Base-by-base conservation (phyloP, 495 filamentous ascomycete species). In the Penicillium atrosanguineum region DNA sequence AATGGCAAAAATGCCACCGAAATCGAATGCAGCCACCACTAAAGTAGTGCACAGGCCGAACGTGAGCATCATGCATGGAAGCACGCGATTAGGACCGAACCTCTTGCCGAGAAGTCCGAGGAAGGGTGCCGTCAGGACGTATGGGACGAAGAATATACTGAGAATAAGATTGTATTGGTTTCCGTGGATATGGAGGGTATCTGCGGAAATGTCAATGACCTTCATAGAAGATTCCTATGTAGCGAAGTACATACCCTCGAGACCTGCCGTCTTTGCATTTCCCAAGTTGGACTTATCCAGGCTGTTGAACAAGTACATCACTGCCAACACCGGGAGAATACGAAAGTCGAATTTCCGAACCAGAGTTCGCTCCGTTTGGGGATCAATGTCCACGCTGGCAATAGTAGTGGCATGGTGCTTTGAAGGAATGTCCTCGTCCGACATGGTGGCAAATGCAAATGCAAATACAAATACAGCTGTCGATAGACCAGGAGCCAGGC, bases 71-170 rank as follows among this genome's bases (percentile, higher is more conserved):
- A 88, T 70, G 20, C 82, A 57, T 4, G 87, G 84, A 6, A 90
- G 73, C n/a, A 87, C 82, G 4, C 76, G 72, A 26, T 80, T 74
- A 1, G 85, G 83, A 6, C 85, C 84, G 48, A 73, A 84, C 49
- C 81, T 85, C 69, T 90, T 89, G 44, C 83, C 85, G 4, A 87
- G 63, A 70, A 91, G 84, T 7, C 79, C 85, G 42, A 88, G 55
- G 2, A 81, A 81, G 2, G 84, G 86, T 7, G 83, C 87, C 42
- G 80, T 85, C 15, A 90, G 62, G 43, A 90, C 85, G 61, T 87
- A 91, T 7, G 88, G 88, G n/a, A 91, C 72, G 64, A 86, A 90
- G 72, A 91, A 91, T 55, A 90, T 83, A 19, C 78, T 81, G 16
- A 90, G 69, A 12, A 90, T 78, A 19, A 83, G 79, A 62, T 89